Conservation (phyloP, 345 rosid genomes). For the Eucalyptus coolabah region DNA sequence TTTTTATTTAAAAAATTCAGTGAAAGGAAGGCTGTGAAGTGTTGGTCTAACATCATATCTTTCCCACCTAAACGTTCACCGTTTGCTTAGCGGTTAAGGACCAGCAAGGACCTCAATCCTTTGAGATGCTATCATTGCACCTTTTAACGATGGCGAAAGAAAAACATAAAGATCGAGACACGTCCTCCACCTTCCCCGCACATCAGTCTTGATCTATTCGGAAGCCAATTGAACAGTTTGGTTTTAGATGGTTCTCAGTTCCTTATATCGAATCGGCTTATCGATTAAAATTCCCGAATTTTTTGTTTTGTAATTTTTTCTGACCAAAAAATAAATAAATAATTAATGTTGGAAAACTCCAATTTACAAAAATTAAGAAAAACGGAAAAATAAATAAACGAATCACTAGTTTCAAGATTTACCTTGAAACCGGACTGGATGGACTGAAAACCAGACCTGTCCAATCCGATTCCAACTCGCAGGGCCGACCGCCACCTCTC, state of each 20-base stretch:
- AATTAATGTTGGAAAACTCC: neutral
- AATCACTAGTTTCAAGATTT: neutral
- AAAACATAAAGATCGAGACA: neutral
- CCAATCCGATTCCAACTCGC: neutral
- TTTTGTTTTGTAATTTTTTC: too few species aligned
- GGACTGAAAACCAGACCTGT: neutral
- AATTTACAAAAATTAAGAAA: too few species aligned
- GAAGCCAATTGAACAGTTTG: too few species aligned
- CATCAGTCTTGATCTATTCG: too few species aligned
- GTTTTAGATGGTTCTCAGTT: fast-evolving
- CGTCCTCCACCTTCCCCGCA: neutral
- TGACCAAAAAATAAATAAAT: fast-evolving
- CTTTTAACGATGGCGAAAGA: neutral
- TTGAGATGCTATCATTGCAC: neutral
- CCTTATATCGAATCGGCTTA: fast-evolving
- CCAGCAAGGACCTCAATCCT: neutral
- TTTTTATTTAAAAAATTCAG: too few species aligned
- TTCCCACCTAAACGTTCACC: neutral
- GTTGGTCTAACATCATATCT: neutral
- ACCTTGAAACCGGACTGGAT: neutral
- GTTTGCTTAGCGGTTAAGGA: neutral
- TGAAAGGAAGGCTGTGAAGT: neutral
- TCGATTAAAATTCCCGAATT: fast-evolving
- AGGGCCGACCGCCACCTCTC: neutral
- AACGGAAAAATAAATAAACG: too few species aligned